These are phyloP conservation scores for Claviceps monticola DNA, from an alignment of 2,329 filamentous ascomycete species.

Conservation along the genomic window DNA sequence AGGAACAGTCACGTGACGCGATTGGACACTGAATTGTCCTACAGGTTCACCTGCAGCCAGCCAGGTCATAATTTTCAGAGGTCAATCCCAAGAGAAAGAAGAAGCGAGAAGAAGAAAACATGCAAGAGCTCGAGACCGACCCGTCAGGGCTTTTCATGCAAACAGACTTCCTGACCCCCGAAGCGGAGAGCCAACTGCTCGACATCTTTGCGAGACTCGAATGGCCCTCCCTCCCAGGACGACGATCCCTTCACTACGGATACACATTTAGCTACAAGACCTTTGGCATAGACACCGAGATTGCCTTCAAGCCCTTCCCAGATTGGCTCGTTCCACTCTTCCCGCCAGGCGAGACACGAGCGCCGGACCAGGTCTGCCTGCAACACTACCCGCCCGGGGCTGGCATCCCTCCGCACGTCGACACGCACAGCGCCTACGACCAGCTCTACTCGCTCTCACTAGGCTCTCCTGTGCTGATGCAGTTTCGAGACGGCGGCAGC, in stretches of 20 bases:
- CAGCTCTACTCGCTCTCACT: constrained; percentile 32
- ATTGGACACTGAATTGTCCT: neutral
- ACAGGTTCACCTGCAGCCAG: neutral
- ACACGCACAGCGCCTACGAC: constrained; percentile 35
- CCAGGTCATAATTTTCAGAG: neutral
- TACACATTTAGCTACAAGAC: constrained; percentile 46
- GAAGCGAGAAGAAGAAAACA: constrained; percentile 1
- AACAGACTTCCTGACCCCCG: constrained; percentile 29
- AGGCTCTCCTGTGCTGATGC: constrained; percentile 29
- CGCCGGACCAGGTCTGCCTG: constrained; percentile 43
- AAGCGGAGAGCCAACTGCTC: constrained; percentile 31
- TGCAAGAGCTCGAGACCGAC: constrained; percentile 12
- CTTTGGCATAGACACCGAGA: constrained; percentile 33
- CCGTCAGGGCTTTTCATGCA: constrained; percentile 30
- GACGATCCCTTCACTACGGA: constrained; percentile 29
- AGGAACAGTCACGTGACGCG: too few relatives aligned
- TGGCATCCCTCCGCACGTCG: constrained; percentile 47
- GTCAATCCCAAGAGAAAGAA: neutral
- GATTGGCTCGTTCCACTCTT: constrained; percentile 36
- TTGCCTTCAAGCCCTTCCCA: constrained; percentile 35
- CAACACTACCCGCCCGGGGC: constrained; percentile 46
- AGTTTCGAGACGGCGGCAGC: constrained; percentile 23
- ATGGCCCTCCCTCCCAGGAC: constrained; percentile 4
- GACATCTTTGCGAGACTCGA: constrained; percentile 7
- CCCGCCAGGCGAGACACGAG: constrained; percentile 26